Evolutionary conservation across 208 protist genomes (phyloP), one percentile per base, ranked within the genome.

Genomic region (Vickermania spadyakhi): DNA sequence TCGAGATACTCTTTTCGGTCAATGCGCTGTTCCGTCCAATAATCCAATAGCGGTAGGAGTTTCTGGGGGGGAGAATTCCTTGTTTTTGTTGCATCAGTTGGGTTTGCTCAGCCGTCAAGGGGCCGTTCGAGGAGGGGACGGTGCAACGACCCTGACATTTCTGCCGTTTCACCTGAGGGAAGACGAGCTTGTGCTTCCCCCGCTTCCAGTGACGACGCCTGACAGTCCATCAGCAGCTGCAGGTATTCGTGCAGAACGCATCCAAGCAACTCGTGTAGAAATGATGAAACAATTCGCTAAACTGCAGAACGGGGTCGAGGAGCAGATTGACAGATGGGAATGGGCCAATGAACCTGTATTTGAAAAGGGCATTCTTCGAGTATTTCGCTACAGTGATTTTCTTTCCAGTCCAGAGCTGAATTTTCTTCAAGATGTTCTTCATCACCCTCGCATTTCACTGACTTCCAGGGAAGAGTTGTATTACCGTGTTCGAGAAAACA

Each of bases 121-220:
- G 36, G 60, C 29, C 2, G 1, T 72, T 3, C 68, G 77, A 1
- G 62, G 21, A 2, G 62, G 58, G 11, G 28, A 52, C 14, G 68
- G 62, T 5, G 4, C 56, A 26, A 14, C 77, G 27, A 30, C 30
- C 5, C 81, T 87, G 26, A 31, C 55, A 1, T 31, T 91, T 0
- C 56, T 86, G 28, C 82, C 81, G 2, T 77, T 94, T 58, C 75
- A 91, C 60, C 61, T 94, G 18, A 62, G 69, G 2, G 87, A 94
- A 64, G 68, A 70, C 0, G 84, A 77, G 54, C 72, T 94, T 3
- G 31, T 94, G 0, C 23, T 79, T 4, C 79, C 75, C 2, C 63
- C 72, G 14, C 7, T 36, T 50, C 52, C 45, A 26, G 23, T 56
- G 26, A 11, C 42, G n/a, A 1, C 59, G 50, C 31, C 30, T 26